Percentiles rank a stretch among this genome's conserved stretches.
Evolutionary conservation across 345 rosid species (phyloP).

Genomic region (Aegle marmelos): DNA sequence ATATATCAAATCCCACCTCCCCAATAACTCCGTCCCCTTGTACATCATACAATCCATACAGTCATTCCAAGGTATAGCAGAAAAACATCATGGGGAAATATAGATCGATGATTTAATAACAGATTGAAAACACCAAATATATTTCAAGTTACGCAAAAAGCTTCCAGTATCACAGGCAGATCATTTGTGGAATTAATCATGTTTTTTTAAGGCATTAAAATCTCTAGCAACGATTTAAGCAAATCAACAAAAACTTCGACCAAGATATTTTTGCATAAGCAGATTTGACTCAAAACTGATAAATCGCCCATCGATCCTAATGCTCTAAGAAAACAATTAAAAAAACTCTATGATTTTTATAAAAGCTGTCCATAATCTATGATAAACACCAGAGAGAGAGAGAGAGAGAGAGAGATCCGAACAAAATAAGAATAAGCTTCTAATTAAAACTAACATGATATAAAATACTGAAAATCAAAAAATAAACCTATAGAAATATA

Average conservation of each 20-base stretch:
- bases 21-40: constrained; percentile 10
- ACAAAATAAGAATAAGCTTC: background rate
- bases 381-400: no score
- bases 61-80: background rate
- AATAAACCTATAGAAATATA: background rate
- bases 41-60: background rate
- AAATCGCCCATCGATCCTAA: no score
- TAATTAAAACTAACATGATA: background rate
- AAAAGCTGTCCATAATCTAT: background rate
- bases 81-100: background rate
- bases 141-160: background rate
- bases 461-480: background rate
- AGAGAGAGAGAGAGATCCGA: background rate
- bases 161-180: background rate
- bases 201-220: background rate
- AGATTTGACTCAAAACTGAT: no score
- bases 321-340: no score
- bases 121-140: background rate
- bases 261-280: background rate
- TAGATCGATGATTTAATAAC: background rate
- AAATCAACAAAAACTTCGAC: background rate
- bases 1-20: constrained; percentile 30
- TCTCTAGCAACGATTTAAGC: background rate
- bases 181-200: background rate
- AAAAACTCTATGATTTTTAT: background rate